Percentiles rank a stretch among this genome's conserved stretches.
These are phyloP conservation scores for Arachis monticola DNA, from an alignment of 331 rosid species.

Conservation along the genomic window DNA sequence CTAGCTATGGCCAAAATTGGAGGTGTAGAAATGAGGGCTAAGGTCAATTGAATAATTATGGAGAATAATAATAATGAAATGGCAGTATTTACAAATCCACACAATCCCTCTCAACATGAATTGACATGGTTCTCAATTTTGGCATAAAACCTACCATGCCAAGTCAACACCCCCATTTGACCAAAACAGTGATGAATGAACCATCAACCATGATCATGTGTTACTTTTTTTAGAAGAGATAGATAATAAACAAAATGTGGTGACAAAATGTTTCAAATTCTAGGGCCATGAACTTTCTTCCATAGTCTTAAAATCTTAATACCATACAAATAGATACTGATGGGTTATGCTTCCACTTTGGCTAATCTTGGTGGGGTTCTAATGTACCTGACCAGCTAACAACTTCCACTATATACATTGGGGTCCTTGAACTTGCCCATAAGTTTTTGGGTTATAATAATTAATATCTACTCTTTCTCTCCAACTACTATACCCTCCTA, in stretches of 20 bases:
- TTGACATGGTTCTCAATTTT: conserved; percentile 23
- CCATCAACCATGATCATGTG: conserved; percentile 7
- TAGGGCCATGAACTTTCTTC: conserved; percentile 41
- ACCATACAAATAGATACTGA: conserved; percentile 43
- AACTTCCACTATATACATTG: conserved; percentile 48
- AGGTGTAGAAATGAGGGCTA: conserved; percentile 21
- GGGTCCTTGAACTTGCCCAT: conserved; percentile 79
- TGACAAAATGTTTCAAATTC: conserved; percentile 29
- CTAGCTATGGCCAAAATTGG: no score
- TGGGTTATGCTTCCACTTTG: conserved; percentile 45
- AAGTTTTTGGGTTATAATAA: not conserved
- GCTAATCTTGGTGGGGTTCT: conserved; percentile 46
- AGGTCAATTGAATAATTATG: conserved; percentile 27
- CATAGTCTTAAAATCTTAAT: conserved; percentile 33
- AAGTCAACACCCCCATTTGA: conserved; percentile 45
- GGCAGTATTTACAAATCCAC: conserved; percentile 26
- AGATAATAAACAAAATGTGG: conserved; percentile 37
- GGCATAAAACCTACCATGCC: conserved; percentile 6
- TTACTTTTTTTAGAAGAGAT: conserved; percentile 29
- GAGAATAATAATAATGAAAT: conserved; percentile 14
- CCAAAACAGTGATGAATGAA: conserved; percentile 37
- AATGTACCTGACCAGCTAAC: conserved; percentile 48
- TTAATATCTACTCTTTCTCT: conserved; percentile 34
- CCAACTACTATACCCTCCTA: conserved; percentile 48
- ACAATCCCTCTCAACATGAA: conserved; percentile 30